These are phyloP conservation scores for Ceratopteris richardii DNA, from an alignment of 75 land plant genomes.

Conservation along the genomic window DNA sequence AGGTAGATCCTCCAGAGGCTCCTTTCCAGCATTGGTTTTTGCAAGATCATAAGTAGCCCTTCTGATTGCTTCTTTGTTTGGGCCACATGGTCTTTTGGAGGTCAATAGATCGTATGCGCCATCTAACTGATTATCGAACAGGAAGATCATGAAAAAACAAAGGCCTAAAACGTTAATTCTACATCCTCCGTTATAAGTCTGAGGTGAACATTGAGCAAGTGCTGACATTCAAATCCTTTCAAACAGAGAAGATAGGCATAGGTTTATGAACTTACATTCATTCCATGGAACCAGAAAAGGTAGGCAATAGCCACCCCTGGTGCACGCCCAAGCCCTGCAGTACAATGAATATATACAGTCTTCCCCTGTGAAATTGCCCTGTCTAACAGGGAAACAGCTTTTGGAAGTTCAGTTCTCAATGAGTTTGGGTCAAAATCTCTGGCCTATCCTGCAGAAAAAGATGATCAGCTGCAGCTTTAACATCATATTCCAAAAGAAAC, in stretches of 20 bases:
- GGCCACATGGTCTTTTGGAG: slow-evolving; percentile 82
- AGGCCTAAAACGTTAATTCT: too few species aligned
- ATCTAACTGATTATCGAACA: slow-evolving; percentile 38
- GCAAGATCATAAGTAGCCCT: slow-evolving; percentile 87
- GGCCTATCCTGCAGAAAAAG: slow-evolving; percentile 34
- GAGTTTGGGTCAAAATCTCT: slow-evolving; percentile 81
- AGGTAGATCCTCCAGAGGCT: slow-evolving; percentile 60
- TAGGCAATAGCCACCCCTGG: slow-evolving; percentile 90
- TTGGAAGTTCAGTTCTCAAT: slow-evolving; percentile 56
- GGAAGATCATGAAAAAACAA: too few species aligned
- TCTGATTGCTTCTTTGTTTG: slow-evolving; percentile 64
- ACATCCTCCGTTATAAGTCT: neutral
- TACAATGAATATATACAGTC: slow-evolving; percentile 78
- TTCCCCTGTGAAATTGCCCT: slow-evolving; percentile 62
- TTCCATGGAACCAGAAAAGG: slow-evolving; percentile 73
- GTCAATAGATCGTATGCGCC: slow-evolving; percentile 58
- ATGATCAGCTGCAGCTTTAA: neutral
- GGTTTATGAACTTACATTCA: slow-evolving; percentile 80
- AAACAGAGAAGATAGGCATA: too few species aligned
- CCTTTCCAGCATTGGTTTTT: slow-evolving; percentile 65
- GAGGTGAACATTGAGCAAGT: neutral
- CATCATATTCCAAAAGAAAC: neutral
- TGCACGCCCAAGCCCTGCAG: slow-evolving; percentile 84
- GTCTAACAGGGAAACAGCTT: slow-evolving; percentile 65
- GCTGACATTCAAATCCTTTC: slow-evolving; percentile 52